phyloP scores from a whole-genome alignment of 345 rosid species.

The Tarenaya hassleriana region DNA sequence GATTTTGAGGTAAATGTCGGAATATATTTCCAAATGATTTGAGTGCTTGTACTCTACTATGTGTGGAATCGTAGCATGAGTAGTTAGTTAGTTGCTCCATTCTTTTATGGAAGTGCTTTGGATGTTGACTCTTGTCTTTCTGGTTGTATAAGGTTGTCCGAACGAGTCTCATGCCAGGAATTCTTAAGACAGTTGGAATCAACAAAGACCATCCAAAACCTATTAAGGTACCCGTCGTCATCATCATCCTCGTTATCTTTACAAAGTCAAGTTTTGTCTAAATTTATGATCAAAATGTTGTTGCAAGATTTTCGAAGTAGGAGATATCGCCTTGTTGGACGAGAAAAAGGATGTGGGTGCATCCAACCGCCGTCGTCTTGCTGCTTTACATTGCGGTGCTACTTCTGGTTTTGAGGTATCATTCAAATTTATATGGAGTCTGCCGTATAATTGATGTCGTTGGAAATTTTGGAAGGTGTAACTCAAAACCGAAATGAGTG shows the following conservation, averaged over 20 bases:
- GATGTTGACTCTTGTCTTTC: constrained; percentile 3
- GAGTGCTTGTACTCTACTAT: no score
- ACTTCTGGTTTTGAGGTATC: constrained; percentile 99
- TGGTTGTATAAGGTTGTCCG: constrained; percentile 54
- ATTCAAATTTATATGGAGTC: no score
- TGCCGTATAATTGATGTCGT: no score
- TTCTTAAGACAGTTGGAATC: constrained; percentile 72
- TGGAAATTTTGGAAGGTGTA: no score
- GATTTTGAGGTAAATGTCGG: constrained; percentile 97
- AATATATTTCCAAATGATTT: no score
- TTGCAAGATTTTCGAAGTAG: constrained; percentile 75
- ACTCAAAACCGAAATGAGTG: no score
- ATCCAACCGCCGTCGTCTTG: constrained; percentile 55
- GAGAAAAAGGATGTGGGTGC: constrained; percentile 79
- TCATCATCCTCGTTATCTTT: neutral
- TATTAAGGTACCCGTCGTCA: constrained; percentile 49
- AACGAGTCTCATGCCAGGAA: constrained; percentile 81
- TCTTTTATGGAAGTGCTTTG: neutral
- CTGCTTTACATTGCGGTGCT: constrained; percentile 81
- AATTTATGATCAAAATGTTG: neutral
- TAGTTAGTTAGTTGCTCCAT: no score
- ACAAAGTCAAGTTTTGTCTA: neutral
- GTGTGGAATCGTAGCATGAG: no score
- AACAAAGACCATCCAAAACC: constrained; percentile 95
- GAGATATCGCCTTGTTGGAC: constrained; percentile 61